A percentile compares a stretch with the other conserved stretches of the same genome.
These are phyloP conservation scores for Zasmidium citrigriseum DNA, from an alignment of 2,329 filamentous ascomycete species.

Conservation along the genomic window DNA sequence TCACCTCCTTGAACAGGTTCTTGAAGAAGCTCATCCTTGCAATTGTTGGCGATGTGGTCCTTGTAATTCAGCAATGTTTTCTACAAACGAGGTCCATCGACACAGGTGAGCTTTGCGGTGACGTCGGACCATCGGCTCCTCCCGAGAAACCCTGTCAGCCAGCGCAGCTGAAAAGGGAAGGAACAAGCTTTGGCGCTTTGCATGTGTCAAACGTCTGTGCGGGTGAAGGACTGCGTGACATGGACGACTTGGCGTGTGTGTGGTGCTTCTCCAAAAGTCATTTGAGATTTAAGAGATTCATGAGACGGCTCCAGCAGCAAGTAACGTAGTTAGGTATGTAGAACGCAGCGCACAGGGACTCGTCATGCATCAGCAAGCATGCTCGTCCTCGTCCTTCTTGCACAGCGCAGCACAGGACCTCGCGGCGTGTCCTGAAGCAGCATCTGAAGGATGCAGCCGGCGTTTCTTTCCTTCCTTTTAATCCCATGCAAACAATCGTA, in stretches of 20 bases:
- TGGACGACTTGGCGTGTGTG: too few relatives aligned
- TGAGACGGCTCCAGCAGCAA: background rate
- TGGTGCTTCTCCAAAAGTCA: background rate
- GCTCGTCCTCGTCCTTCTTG: constrained; percentile 3
- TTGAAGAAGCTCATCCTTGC: constrained; percentile 45
- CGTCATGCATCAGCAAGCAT: background rate
- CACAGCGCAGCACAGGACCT: background rate
- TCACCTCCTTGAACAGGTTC: constrained; percentile 50
- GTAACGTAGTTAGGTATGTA: constrained; percentile 3
- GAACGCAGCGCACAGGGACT: constrained; percentile 1
- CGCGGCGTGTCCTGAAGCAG: background rate
- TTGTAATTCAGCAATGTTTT: background rate
- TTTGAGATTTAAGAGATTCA: background rate
- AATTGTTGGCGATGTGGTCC: background rate
- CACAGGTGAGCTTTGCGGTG: background rate
- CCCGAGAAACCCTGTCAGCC: background rate
- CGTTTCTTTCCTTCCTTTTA: constrained; percentile 9
- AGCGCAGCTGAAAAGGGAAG: too few relatives aligned
- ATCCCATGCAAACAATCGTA: constrained; percentile 19
- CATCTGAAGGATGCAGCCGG: background rate
- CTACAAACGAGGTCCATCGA: background rate
- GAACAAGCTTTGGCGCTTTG: background rate
- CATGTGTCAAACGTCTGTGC: background rate
- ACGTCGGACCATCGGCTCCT: background rate
- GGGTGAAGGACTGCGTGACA: too few relatives aligned